These are phyloP conservation scores for Naegleria lovaniensis DNA, from an alignment of 208 protist species.

Conservation along the genomic window DNA sequence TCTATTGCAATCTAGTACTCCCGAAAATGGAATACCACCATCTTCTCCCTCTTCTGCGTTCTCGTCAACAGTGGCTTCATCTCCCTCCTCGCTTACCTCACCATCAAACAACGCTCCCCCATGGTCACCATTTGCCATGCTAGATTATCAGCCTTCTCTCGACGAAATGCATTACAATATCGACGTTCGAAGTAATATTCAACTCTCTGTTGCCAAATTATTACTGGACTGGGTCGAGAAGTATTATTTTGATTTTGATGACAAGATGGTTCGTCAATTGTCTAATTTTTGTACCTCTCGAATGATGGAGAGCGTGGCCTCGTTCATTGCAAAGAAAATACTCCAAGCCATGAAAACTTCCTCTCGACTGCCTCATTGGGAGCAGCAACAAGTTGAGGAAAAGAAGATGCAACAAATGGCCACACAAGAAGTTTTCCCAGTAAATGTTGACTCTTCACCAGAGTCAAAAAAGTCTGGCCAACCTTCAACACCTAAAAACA, in stretches of 20 bases:
- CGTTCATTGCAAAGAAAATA: neutral
- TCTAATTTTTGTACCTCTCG: neutral
- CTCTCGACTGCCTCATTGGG: neutral
- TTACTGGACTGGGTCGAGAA: neutral
- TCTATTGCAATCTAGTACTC: neutral
- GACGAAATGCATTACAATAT: neutral
- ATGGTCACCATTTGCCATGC: neutral
- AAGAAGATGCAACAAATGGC: neutral
- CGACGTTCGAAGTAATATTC: neutral
- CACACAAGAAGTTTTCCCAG: too few species aligned
- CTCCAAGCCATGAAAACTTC: neutral
- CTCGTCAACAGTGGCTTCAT: neutral
- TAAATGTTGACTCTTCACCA: too few species aligned
- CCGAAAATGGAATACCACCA: neutral
- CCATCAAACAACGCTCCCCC: too few species aligned
- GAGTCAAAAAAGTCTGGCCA: neutral
- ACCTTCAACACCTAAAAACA: neutral
- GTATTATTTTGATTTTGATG: conserved; percentile 22
- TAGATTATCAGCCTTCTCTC: neutral
- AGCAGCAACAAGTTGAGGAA: neutral
- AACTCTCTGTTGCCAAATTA: neutral
- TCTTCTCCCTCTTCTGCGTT: neutral
- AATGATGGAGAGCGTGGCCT: neutral
- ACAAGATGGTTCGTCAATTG: neutral
- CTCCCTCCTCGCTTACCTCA: neutral